A percentile compares a stretch with the other conserved stretches of the same genome.
These are phyloP conservation scores for Fusarium ramigenum DNA, from an alignment of 2,329 filamentous ascomycete species.

Conservation along the genomic window DNA sequence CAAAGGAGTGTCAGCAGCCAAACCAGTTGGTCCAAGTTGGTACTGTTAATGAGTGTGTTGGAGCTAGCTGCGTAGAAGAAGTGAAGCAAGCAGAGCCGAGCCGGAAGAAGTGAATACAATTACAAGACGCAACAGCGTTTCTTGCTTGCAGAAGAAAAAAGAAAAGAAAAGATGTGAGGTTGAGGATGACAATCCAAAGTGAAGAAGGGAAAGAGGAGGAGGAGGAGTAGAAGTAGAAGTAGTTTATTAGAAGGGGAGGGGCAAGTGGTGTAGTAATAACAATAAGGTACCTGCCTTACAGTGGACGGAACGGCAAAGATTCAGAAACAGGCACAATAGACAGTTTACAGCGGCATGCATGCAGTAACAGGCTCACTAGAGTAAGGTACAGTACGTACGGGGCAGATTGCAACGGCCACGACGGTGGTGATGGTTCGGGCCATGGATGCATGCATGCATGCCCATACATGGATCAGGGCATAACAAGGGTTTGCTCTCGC, in stretches of 20 bases:
- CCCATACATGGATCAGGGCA: conserved; percentile 8
- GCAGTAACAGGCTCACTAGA: conserved; percentile 8
- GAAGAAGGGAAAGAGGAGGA: conserved; percentile 23
- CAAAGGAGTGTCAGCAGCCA: conserved; percentile 67
- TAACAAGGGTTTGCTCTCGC: not conserved
- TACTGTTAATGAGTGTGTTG: conserved; percentile 46
- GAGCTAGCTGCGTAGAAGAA: conserved; percentile 47
- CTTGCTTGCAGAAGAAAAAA: conserved; percentile 38
- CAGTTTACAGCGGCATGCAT: conserved; percentile 18
- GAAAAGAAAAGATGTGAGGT: conserved; percentile 35
- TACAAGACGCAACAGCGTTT: conserved; percentile 44
- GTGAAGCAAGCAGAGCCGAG: conserved; percentile 48
- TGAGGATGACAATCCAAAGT: conserved; percentile 38
- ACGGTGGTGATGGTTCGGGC: conserved; percentile 43
- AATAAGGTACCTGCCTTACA: not conserved
- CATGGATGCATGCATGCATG: conserved; percentile 25
- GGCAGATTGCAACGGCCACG: conserved; percentile 45
- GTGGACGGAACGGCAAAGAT: not conserved
- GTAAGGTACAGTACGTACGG: conserved; percentile 28
- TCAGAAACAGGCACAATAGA: conserved; percentile 3
- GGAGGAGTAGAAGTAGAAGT: conserved; percentile 37
- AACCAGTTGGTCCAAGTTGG: conserved; percentile 62
- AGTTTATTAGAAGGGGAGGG: conserved; percentile 42
- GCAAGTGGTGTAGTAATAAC: conserved; percentile 40
- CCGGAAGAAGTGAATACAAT: conserved; percentile 43